A percentile compares a stretch with the other conserved stretches of the same genome.
Conservation (phyloP, 768 basidiomycete genomes). For the Leccinum broughii region DNA sequence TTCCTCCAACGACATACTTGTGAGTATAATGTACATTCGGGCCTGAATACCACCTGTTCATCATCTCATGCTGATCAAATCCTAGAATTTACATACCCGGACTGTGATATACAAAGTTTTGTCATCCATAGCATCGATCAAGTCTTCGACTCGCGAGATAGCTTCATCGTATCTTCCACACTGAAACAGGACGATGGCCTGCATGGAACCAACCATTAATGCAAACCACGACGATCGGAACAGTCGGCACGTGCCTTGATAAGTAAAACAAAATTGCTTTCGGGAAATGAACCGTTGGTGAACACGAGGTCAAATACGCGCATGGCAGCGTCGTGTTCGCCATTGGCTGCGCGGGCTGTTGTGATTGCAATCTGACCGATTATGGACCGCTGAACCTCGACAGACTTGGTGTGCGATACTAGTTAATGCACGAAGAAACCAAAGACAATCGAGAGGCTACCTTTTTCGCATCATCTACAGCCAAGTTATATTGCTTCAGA, state of each 20-base stretch:
- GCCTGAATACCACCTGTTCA: not conserved
- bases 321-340: slow-evolving; percentile 4
- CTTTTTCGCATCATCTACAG: too few relatives aligned
- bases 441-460: too few relatives aligned
- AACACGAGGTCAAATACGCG: slow-evolving; percentile 15
- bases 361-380: slow-evolving; percentile 13
- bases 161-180: slow-evolving; percentile 4
- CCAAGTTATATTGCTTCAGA: too few relatives aligned
- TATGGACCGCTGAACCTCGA: slow-evolving; percentile 2
- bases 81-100: not conserved
- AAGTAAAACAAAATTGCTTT: slow-evolving; percentile 10
- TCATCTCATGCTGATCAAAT: too few relatives aligned
- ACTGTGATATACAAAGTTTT: not conserved
- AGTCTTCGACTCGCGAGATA: slow-evolving; percentile 1
- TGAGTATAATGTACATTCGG: slow-evolving; percentile 5
- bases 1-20: not conserved
- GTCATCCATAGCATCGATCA: slow-evolving; percentile 1
- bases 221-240: too few relatives aligned
- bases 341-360: not conserved
- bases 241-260: slow-evolving; percentile 5
- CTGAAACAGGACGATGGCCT: slow-evolving; percentile 11
- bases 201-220: not conserved
- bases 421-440: not conserved
- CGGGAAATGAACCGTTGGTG: not conserved
- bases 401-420: not conserved